Evolutionary conservation across 345 rosid genomes (phyloP), one percentile per base, ranked within the genome.

Genomic region (Camelina laxa): DNA sequence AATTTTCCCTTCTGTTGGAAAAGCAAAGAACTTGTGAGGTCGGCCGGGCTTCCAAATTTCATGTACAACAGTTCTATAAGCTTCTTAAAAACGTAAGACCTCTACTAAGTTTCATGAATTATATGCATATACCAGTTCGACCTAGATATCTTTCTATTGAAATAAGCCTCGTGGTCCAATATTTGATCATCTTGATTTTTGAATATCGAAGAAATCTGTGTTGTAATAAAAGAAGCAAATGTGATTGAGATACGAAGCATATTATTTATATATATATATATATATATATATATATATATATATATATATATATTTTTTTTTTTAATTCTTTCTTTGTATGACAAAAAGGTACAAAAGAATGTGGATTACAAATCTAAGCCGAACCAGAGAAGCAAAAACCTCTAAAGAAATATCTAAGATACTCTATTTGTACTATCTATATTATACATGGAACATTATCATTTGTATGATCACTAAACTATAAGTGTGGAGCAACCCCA

Each of bases 301-400:
- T n/a, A n/a, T n/a, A n/a, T n/a, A n/a, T n/a, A n/a, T n/a, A n/a
- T n/a, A n/a, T n/a, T n/a, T n/a, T n/a, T n/a, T n/a, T 5, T 4
- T 27, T 31, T 27, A 33, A 16, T 45, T 58, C n/a, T 30, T 69
- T 33, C 33, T 47, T 44, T 20, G 21, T 45, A 70, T 22, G 41
- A 49, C 27, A 61, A 49, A 70, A 49, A 27, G 7, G 50, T 60
- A 72, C 61, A 72, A 61, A 61, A 50, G 61, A 72, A 61, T 61
- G 2, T 67, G 56, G 45, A 45, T 44, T 58, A 31, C 61, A 50
- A 66, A 57, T 22, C 65, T 58, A 45, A 44, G 35, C 64, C 45
- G 3, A 69, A 44, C 61, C 22, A 69, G n/a, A 57, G 38, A 56
- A 55, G 5, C 27, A 0, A 58, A 47, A 70, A 47, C 38, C 24